Base-by-base conservation (phyloP, 1,284 basidiomycete species). In the Heterobasidion occidentale region DNA sequence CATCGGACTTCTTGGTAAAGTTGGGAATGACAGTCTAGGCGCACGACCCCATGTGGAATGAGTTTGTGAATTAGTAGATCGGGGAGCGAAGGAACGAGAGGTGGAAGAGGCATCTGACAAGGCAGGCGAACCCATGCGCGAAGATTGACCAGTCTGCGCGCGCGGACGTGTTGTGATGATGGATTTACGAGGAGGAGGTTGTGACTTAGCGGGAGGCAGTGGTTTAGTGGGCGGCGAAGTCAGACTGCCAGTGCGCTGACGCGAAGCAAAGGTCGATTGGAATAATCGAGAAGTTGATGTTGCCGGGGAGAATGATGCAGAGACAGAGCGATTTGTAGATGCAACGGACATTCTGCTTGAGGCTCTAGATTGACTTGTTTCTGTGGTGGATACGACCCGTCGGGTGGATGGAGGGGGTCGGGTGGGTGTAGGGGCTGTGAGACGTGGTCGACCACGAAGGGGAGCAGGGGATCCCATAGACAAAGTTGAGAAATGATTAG, bases 261-360 rank as follows among this genome's bases (percentile, higher is more conserved):
- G 79, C n/a, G 89, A 92, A 44, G 89, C 79, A 67, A 84, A 90
- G 3, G 89, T 92, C 2, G 89, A 78, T 19, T 74, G 74, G 60
- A 79, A 77, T 36, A 88, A 56, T 15, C 79, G 68, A 8, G 74
- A 67, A 33, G 67, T 64, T 34, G 64, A 27, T 27, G 27, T 56
- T 17, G 68, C 59, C 45, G 68, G 58, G 47, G 63, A 69, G 58
- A 74, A 66, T 11, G 78, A 75, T 33, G 81, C 80, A 12, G 83
- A 84, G 6, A 79, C 76, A 14, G 83, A 82, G 51, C 83, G 77
- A 48, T 64, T 72, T 2, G 74, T 70, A 2, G 80, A 76, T n/a
- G 70, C 64, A 35, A 67, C 71, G 3, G 81, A 84, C 59, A 77
- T 57, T 53, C 76, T 72, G 61, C 80, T 83, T 3, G 73, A 67